These are phyloP conservation scores for Acacia melanoxylon DNA, from an alignment of 306 rosid species.

Conservation along the genomic window DNA sequence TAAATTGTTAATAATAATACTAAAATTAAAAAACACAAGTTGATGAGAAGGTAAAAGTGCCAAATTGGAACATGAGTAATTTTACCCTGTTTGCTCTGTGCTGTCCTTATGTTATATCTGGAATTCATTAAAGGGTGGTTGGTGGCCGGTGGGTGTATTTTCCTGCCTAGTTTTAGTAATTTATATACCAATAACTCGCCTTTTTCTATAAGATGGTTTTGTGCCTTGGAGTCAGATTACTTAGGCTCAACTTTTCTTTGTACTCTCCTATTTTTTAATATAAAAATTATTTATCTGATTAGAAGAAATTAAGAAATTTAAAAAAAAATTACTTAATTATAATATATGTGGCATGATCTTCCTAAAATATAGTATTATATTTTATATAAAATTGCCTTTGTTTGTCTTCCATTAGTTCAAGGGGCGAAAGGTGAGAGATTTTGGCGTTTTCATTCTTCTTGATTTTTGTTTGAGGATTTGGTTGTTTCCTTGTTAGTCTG, in stretches of 20 bases:
- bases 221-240: background rate
- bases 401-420: too few relatives aligned
- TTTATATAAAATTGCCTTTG: too few relatives aligned
- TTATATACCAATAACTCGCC: constrained; percentile 4
- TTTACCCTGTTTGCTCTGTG: constrained; percentile 10
- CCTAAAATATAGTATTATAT: too few relatives aligned
- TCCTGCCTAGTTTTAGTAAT: background rate
- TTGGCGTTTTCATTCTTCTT: too few relatives aligned
- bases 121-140: constrained; percentile 7
- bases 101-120: constrained; percentile 14
- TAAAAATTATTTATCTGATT: too few relatives aligned
- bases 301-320: too few relatives aligned
- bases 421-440: too few relatives aligned
- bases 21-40: constrained; percentile 43
- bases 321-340: too few relatives aligned
- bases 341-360: too few relatives aligned
- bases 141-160: background rate
- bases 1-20: constrained; percentile 26
- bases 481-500: too few relatives aligned
- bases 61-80: background rate
- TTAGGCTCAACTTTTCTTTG: background rate
- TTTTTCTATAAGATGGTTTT: constrained; percentile 1
- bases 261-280: too few relatives aligned
- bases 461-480: too few relatives aligned
- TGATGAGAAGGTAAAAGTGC: constrained; percentile 66